Evolutionary conservation across 768 basidiomycete species (phyloP).

Genomic region (Calvatia gigantea): DNA sequence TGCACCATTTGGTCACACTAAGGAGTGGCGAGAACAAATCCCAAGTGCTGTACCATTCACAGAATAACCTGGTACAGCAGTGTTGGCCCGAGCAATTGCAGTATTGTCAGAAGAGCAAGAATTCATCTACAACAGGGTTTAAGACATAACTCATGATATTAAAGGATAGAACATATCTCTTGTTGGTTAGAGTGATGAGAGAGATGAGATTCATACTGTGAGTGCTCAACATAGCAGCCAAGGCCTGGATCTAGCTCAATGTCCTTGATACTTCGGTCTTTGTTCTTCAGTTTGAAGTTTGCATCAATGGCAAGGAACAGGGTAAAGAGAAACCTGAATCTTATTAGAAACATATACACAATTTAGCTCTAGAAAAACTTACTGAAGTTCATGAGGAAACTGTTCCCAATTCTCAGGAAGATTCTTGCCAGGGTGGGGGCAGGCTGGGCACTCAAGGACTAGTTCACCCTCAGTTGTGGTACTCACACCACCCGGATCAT

Average conservation of each 20-base stretch:
- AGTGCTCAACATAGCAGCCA: slow-evolving; percentile 3
- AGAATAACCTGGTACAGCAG: too few species aligned
- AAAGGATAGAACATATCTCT: too few species aligned
- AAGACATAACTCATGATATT: too few species aligned
- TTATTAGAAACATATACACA: too few species aligned
- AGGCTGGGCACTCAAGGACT: slow-evolving; percentile 29
- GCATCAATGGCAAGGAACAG: too few species aligned
- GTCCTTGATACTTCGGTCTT: too few species aligned
- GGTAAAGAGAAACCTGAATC: too few species aligned
- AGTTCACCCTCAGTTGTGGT: slow-evolving; percentile 23
- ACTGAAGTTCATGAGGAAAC: neutral
- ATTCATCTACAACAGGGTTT: too few species aligned
- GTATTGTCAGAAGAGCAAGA: too few species aligned
- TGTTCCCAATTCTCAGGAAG: slow-evolving; percentile 18
- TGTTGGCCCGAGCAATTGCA: too few species aligned
- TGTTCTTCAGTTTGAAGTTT: too few species aligned
- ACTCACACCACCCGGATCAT: slow-evolving; percentile 17
- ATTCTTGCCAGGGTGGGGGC: slow-evolving; percentile 29
- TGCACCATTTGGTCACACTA: slow-evolving; percentile 20
- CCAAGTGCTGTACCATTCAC: slow-evolving; percentile 22
- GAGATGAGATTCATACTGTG: neutral
- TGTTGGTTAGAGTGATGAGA: neutral
- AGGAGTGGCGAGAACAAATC: slow-evolving; percentile 23
- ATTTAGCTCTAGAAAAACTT: too few species aligned
- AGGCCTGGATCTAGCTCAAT: neutral